Evolutionary conservation across 805 yeast species (phyloP).

Genomic region (Saccharomycopsis sp.): DNA sequence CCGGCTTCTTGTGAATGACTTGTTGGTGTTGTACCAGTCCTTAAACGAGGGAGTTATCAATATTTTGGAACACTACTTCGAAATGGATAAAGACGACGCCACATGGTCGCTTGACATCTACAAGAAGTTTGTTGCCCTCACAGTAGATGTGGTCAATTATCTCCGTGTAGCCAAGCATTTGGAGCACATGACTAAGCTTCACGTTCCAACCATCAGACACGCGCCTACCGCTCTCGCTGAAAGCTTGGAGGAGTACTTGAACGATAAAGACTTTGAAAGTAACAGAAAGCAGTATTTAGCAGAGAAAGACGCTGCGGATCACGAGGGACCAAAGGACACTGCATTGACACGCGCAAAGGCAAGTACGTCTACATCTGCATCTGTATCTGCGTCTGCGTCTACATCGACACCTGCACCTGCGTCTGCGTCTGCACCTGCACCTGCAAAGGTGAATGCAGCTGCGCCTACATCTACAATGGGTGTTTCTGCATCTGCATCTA

Average conservation of each 20-base stretch:
- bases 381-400: slow-evolving; percentile 29
- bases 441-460: neutral
- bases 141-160: slow-evolving; percentile 81
- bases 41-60: slow-evolving; percentile 95
- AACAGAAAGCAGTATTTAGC: slow-evolving; percentile 73
- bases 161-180: slow-evolving; percentile 84
- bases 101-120: slow-evolving; percentile 80
- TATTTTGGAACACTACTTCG: slow-evolving; percentile 88
- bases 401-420: slow-evolving; percentile 30
- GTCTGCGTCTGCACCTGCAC: slow-evolving; percentile 21
- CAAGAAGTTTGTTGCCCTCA: slow-evolving; percentile 76
- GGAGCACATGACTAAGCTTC: slow-evolving; percentile 79
- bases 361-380: slow-evolving; percentile 18
- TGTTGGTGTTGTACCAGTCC: slow-evolving; percentile 79
- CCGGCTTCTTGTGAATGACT: slow-evolving; percentile 82
- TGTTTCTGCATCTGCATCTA: slow-evolving; percentile 27
- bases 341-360: slow-evolving; percentile 7
- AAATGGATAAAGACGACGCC: slow-evolving; percentile 81
- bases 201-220: slow-evolving; percentile 93
- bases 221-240: slow-evolving; percentile 91
- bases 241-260: slow-evolving; percentile 80
- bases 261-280: slow-evolving; percentile 77
- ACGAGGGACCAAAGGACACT: slow-evolving; percentile 6
- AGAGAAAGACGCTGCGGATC: slow-evolving; percentile 45
- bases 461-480: slow-evolving; percentile 14